Conservation (phyloP, 768 basidiomycete genomes). For the Daedalea quercina region DNA sequence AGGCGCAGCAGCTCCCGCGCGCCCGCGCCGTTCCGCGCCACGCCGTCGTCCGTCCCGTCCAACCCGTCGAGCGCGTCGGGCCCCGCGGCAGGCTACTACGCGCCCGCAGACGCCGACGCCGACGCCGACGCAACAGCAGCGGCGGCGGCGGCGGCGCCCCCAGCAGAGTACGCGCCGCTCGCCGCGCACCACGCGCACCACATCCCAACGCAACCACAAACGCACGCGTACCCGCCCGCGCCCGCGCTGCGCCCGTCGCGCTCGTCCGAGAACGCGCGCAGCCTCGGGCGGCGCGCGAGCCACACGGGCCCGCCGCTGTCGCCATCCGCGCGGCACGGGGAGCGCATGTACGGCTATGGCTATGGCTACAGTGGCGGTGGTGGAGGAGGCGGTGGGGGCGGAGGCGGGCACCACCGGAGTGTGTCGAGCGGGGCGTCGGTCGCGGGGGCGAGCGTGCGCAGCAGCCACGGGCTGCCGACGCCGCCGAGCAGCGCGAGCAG, state of each 20-base stretch:
- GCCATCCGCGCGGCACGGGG: neutral
- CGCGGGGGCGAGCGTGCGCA: neutral
- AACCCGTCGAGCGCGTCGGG: neutral
- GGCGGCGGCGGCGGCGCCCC: too few species aligned
- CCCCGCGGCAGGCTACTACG: neutral
- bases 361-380: too few species aligned
- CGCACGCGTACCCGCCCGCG: neutral
- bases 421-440: neutral
- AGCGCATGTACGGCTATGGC: neutral
- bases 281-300: neutral
- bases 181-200: neutral
- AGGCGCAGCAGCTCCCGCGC: neutral
- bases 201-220: neutral
- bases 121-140: too few species aligned
- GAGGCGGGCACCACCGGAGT: neutral
- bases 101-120: too few species aligned
- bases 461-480: neutral
- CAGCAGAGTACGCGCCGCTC: neutral
- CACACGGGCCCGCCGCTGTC: neutral
- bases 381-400: too few species aligned
- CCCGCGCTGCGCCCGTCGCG: neutral
- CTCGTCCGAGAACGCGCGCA: neutral
- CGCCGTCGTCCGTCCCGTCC: neutral
- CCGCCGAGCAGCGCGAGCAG: neutral
- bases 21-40: neutral